Evolutionary conservation across 1,284 basidiomycete genomes (phyloP), one percentile per base, ranked within the genome.

Genomic region (Tilletiopsis washingtonensis): DNA sequence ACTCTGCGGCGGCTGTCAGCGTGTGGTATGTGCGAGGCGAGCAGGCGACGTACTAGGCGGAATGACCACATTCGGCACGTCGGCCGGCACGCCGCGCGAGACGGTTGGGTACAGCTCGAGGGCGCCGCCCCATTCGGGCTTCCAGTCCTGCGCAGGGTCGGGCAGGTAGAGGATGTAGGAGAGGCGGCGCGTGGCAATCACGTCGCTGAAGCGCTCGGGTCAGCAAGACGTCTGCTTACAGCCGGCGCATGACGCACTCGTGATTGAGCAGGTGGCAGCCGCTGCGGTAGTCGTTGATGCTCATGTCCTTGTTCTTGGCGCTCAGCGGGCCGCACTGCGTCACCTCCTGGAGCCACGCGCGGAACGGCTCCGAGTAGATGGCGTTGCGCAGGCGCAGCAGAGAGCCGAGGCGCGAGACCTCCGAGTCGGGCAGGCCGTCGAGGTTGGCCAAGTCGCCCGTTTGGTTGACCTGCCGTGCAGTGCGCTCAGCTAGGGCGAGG

Each of bases 111-210:
- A 98, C n/a, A 98, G 80, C 75, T 97, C 93, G 44, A 98, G 80
- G 2, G 91, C 86, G 21, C 93, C 93, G 37, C 93, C 93, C 84
- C 86, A 96, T 58, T 86, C 73, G 4, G 74, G 80, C 72, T 85
- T 81, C 83, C 83, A 85, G 23, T 76, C 75, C 59, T 78, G 75
- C 23, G 83, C 75, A 25, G 84, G 90, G 57, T 93, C 82, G 21
- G 93, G 91, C 77, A 97, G 86, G 76, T 98, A 98, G 45, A 97
- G 84, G 74, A 98, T 96, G 77, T 93, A 98, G 1, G 90, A 94
- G 47, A 97, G 86, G 45, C 91, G 82, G 32, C 93, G 86, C 3
- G 90, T 84, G 47, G 91, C 91, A 73, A 98, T 98, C 36, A 94
- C 91, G 75, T 98, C 93, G 82, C 96, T 91, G 77, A 34, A 9